These are phyloP conservation scores for Tricholoma sp. DNA, from an alignment of 768 basidiomycete species.

Conservation along the genomic window DNA sequence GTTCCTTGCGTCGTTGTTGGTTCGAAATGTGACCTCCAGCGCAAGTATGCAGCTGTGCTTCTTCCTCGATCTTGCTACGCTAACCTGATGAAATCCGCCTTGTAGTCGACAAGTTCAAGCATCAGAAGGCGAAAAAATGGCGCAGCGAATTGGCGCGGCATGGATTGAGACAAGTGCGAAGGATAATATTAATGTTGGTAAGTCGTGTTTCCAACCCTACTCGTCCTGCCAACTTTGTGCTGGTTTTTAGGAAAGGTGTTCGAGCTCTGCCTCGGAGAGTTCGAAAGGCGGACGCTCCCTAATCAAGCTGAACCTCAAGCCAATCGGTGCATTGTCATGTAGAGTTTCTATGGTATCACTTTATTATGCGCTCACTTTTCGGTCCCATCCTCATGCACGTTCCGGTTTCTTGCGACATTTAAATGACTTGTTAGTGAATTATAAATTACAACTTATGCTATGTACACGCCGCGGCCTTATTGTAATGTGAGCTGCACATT, in stretches of 20 bases:
- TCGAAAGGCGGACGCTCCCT: slow-evolving; percentile 67
- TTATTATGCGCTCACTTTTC: background rate
- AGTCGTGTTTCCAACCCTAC: slow-evolving; percentile 29
- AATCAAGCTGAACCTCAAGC: slow-evolving; percentile 36
- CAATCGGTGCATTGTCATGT: slow-evolving; percentile 37
- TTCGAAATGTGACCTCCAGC: slow-evolving; percentile 80
- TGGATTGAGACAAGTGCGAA: slow-evolving; percentile 91
- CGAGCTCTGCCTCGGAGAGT: slow-evolving; percentile 77
- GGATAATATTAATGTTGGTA: slow-evolving; percentile 82
- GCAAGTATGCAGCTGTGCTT: slow-evolving; percentile 48
- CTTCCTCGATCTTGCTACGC: no score
- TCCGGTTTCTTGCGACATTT: background rate
- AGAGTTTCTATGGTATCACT: slow-evolving; percentile 10
- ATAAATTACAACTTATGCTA: background rate
- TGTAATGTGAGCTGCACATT: no score
- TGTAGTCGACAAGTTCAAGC: slow-evolving; percentile 66
- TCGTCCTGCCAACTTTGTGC: background rate
- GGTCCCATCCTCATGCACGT: background rate
- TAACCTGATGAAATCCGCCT: background rate
- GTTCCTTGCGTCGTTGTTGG: slow-evolving; percentile 95
- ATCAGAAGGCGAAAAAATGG: slow-evolving; percentile 72
- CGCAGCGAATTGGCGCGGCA: slow-evolving; percentile 64
- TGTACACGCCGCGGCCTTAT: no score
- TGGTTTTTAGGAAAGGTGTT: slow-evolving; percentile 65
- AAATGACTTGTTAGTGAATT: background rate